Evolutionary conservation across 75 land plant genomes (phyloP).

Genomic region (Larix kaempferi): DNA sequence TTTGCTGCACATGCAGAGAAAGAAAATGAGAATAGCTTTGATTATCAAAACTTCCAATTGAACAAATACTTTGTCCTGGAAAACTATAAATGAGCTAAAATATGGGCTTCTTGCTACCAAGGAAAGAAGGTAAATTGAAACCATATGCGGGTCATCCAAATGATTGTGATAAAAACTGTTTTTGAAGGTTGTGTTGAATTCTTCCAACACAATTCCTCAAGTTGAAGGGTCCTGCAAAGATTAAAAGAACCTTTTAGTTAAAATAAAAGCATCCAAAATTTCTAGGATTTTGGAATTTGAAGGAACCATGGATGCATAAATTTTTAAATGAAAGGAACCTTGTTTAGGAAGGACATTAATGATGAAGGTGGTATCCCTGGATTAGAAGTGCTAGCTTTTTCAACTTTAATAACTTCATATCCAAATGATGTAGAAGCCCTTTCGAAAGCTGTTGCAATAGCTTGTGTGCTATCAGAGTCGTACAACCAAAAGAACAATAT

Average conservation of each 20-base stretch:
- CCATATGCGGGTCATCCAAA: conserved; percentile 61
- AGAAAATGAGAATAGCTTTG: background rate
- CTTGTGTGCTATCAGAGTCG: conserved; percentile 43
- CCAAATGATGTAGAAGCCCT: conserved; percentile 53
- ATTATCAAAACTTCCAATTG: background rate
- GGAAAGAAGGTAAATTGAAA: conserved; percentile 3
- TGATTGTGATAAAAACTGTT: conserved; percentile 84
- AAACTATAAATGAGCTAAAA: background rate
- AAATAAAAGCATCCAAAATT: background rate
- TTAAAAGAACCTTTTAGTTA: too few relatives aligned
- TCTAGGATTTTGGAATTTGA: background rate
- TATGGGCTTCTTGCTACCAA: conserved; percentile 6
- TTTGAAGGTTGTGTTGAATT: conserved; percentile 69
- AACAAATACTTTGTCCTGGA: background rate
- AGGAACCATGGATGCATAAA: background rate
- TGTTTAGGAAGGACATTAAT: conserved; percentile 78
- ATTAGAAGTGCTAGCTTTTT: conserved; percentile 58
- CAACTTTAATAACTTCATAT: conserved; percentile 32
- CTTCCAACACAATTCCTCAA: conserved; percentile 86
- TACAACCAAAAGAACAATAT: conserved; percentile 11
- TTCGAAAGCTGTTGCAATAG: conserved; percentile 52
- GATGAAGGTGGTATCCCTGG: conserved; percentile 99
- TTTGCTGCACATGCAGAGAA: conserved; percentile 45
- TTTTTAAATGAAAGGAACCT: conserved; percentile 33
- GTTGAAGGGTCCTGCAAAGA: conserved; percentile 40